Conservation (phyloP, 106 monocot species). For the Dendrobium catenatum region DNA sequence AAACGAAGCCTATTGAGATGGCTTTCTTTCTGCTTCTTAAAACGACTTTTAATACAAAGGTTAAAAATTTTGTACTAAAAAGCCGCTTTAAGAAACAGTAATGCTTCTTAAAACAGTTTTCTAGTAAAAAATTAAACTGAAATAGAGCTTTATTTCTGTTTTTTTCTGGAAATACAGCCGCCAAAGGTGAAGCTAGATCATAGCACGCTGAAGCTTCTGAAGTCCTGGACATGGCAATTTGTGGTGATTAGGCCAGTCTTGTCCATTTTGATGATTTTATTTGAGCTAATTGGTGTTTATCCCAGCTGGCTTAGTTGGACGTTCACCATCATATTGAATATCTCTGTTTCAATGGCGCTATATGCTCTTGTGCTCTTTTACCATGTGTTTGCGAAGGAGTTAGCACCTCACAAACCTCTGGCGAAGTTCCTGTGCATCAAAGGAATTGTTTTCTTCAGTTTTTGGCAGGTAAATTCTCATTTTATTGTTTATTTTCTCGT, state of each 20-base stretch:
- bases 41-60: too few species aligned
- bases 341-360: constrained; percentile 92
- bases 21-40: too few species aligned
- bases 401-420: constrained; percentile 86
- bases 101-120: too few species aligned
- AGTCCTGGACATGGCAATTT: constrained; percentile 99
- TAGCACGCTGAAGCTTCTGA: constrained; percentile 67
- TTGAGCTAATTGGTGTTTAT: constrained; percentile 60
- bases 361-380: constrained; percentile 93
- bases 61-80: too few species aligned
- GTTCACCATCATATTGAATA: constrained; percentile 75
- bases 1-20: too few species aligned
- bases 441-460: constrained; percentile 97
- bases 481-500: constrained; percentile 1
- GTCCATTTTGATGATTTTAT: constrained; percentile 73
- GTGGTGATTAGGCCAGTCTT: constrained; percentile 80
- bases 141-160: not conserved
- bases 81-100: too few species aligned
- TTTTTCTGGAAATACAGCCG: constrained; percentile 50
- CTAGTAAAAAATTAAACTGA: too few species aligned
- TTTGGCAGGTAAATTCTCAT: constrained; percentile 77
- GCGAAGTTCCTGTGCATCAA: constrained; percentile 97
- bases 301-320: constrained; percentile 82
- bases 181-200: constrained; percentile 64
- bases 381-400: constrained; percentile 93